Evolutionary conservation across 1,139 yeast genomes (phyloP).

Genomic region (Debaryomyces nepalensis): DNA sequence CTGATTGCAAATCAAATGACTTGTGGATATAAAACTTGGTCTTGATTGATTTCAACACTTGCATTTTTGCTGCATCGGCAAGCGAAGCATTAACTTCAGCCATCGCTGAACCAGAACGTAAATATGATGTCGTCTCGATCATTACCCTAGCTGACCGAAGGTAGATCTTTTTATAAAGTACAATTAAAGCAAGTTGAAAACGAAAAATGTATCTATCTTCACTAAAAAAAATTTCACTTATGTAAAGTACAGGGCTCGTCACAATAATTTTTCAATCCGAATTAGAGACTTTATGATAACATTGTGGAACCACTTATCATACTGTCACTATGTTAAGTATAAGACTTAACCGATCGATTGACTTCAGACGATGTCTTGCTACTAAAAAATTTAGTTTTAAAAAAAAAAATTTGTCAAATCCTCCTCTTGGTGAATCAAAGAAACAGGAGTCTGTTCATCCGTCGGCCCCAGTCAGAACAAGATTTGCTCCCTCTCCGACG

Average conservation of each 20-base stretch:
- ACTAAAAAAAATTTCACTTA: constrained; percentile 6
- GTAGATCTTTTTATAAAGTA: neutral
- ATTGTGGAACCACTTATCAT: too few relatives aligned
- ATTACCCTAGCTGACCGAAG: neutral
- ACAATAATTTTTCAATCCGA: constrained; percentile 5
- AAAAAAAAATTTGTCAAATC: constrained; percentile 9
- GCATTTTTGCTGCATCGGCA: constrained; percentile 22
- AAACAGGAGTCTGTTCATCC: constrained; percentile 43
- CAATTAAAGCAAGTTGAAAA: neutral
- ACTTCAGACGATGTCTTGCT: constrained; percentile 12
- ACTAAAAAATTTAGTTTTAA: constrained; percentile 15
- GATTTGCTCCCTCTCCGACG: constrained; percentile 99
- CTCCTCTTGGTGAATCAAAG: neutral
- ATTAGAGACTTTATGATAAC: neutral
- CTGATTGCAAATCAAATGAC: constrained; percentile 73
- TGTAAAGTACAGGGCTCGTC: constrained; percentile 8
- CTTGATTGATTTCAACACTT: constrained; percentile 35
- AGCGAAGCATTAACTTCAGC: constrained; percentile 4
- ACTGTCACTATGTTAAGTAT: constrained; percentile 1
- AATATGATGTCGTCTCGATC: constrained; percentile 6
- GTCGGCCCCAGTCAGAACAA: constrained; percentile 69
- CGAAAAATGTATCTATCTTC: neutral
- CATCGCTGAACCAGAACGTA: constrained; percentile 1
- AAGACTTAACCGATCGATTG: neutral
- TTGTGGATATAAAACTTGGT: constrained; percentile 64